phyloP scores from a whole-genome alignment of 805 yeast species.

The Pichia gijzeniarum region DNA sequence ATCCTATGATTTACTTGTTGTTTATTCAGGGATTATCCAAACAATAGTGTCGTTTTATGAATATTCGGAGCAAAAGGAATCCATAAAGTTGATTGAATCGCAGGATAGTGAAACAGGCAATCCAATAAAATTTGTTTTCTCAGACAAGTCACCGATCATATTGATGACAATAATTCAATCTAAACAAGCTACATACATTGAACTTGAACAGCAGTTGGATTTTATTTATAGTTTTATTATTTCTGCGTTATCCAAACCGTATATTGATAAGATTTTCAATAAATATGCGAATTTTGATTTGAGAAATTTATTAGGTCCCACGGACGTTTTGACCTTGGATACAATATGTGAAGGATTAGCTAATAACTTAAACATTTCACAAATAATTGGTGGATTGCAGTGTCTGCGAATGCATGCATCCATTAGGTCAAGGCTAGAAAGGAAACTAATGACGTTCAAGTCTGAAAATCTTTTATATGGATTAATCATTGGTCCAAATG shows the following conservation, averaged over 20 bases:
- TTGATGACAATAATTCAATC: constrained; percentile 61
- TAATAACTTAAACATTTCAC: constrained; percentile 47
- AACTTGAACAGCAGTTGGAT: constrained; percentile 58
- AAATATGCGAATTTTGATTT: constrained; percentile 77
- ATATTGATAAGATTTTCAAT: constrained; percentile 59
- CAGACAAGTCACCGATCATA: constrained; percentile 62
- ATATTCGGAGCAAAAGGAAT: constrained; percentile 29
- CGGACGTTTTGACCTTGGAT: constrained; percentile 69
- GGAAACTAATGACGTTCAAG: constrained; percentile 43
- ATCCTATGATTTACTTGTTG: constrained; percentile 55
- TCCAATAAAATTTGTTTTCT: constrained; percentile 49
- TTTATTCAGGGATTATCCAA: constrained; percentile 74
- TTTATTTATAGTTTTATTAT: constrained; percentile 69
- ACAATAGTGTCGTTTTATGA: constrained; percentile 70
- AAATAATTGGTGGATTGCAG: constrained; percentile 60
- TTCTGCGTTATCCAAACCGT: constrained; percentile 79
- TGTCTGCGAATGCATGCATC: constrained; percentile 53
- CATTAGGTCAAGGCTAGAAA: constrained; percentile 50
- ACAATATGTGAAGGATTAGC: constrained; percentile 50
- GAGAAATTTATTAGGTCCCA: constrained; percentile 63
- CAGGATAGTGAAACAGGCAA: constrained; percentile 22
- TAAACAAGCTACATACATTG: constrained; percentile 42
- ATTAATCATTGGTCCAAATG: constrained; percentile 55
- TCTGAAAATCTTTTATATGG: constrained; percentile 66
- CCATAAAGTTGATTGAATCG: constrained; percentile 47